Conservation (phyloP, 345 rosid genomes). For the Cardamine occulta region DNA sequence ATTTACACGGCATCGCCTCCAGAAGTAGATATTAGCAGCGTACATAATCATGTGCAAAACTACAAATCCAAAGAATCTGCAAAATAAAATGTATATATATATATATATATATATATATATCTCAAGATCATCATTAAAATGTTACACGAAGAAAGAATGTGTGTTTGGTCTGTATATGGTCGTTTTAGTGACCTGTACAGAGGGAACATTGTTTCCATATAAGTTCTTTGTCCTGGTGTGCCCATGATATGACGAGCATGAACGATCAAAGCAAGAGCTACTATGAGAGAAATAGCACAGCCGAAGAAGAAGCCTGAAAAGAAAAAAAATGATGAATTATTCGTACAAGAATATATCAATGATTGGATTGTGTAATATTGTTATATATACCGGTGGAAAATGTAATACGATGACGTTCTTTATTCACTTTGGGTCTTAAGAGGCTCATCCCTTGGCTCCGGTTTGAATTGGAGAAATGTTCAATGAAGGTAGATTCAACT, state of each 20-base stretch:
- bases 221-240: slow-evolving; percentile 48
- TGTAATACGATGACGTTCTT: slow-evolving; percentile 56
- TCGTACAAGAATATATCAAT: background rate
- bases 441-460: slow-evolving; percentile 59
- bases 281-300: slow-evolving; percentile 60
- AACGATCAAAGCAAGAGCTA: slow-evolving; percentile 53
- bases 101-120: background rate
- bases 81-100: slow-evolving; percentile 34
- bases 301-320: slow-evolving; percentile 67
- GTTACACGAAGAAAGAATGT: background rate
- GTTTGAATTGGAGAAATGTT: slow-evolving; percentile 64
- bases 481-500: slow-evolving; percentile 57
- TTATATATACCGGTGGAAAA: slow-evolving; percentile 55
- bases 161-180: background rate
- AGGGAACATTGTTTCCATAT: slow-evolving; percentile 80
- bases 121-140: slow-evolving; percentile 14
- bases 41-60: slow-evolving; percentile 66
- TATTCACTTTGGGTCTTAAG: slow-evolving; percentile 58
- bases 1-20: slow-evolving; percentile 74
- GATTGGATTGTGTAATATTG: background rate
- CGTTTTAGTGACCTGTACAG: slow-evolving; percentile 56
- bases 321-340: background rate
- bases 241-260: slow-evolving; percentile 55
- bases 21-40: slow-evolving; percentile 62
- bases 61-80: slow-evolving; percentile 68